Base-by-base conservation (phyloP, 495 filamentous ascomycete genomes). In the Podospora appendiculata region DNA sequence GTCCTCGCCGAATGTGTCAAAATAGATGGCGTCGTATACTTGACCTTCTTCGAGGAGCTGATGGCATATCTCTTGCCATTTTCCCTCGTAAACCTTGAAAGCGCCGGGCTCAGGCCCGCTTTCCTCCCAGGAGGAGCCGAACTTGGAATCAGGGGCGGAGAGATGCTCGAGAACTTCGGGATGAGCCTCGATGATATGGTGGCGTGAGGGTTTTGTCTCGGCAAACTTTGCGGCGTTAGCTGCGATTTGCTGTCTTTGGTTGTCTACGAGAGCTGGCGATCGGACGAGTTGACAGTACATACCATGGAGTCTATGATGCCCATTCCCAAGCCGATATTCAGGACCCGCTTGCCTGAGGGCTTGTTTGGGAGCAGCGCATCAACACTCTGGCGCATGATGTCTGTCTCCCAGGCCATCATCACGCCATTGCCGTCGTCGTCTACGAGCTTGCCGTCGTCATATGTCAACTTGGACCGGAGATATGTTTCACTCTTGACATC, bases 321-420 rank as follows among this genome's bases (percentile, higher is more conserved):
- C 89, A 98, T 93, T 1, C 93, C 93, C 57, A 95, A 90, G 6
- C 93, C 93, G 49, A 98, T 81, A 60, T 98, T 97, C 12, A 98
- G 78, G 3, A 96, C 81, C 7, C 84, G 77, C 49, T 87, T 76
- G 0, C 82, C 85, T 0, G 77, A 50, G 0, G 67, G 49, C 6
- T 63, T 64, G n/a, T 47, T 63, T 0, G 72, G 64, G 18, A 74
- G 65, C 6, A 75, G 54, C 0, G 67, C 58, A 32, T 68, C 77
- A 25, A 90, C 89, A 36, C 84, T 88, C 32, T 78, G 77, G 50
- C 78, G 77, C 93, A 98, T 98, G 50, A 97, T 90, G 35, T 83
- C 79, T 0, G 84, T 84, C 69, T 98, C 93, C 93, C 93, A 98
- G 32, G 85, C 77, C 93, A 98, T 77, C 93, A 98, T 98, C 1